phyloP scores from a whole-genome alignment of 352 stramenopile species.

The Pythium apleroticum region DNA sequence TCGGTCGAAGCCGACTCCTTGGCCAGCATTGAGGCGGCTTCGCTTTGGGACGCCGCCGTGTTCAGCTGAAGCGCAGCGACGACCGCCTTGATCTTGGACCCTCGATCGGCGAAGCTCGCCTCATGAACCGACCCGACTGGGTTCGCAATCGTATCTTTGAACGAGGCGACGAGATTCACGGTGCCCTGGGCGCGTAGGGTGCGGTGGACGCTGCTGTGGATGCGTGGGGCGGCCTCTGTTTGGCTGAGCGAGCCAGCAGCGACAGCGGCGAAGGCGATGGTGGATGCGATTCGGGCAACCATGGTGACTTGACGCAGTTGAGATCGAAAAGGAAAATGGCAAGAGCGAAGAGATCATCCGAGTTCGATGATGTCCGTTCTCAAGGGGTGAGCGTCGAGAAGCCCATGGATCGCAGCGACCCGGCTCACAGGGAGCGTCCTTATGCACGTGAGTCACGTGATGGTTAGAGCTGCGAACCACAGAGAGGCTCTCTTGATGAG shows the following conservation, averaged over 20 bases:
- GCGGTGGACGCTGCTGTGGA: conserved; percentile 3
- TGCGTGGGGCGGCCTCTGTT: conserved; percentile 1
- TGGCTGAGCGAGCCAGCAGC: not conserved
- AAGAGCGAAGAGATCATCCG: not conserved
- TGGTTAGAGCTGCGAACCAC: not conserved
- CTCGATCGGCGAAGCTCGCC: not conserved
- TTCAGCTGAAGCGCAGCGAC: not conserved
- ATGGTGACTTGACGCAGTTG: not conserved
- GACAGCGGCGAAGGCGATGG: conserved; percentile 1
- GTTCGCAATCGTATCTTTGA: not conserved
- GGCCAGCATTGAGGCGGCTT: not conserved
- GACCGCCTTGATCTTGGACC: not conserved
- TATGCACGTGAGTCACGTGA: too few species aligned
- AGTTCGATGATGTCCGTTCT: not conserved
- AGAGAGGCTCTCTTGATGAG: not conserved
- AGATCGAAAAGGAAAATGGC: not conserved
- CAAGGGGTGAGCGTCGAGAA: not conserved
- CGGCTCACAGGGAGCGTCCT: not conserved
- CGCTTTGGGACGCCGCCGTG: not conserved
- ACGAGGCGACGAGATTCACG: not conserved
- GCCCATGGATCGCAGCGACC: not conserved
- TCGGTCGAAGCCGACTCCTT: not conserved
- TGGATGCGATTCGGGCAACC: not conserved
- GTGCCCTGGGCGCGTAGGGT: not conserved
- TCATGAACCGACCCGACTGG: not conserved